These are phyloP conservation scores for Wickerhamiella pararugosa DNA, from an alignment of 1,139 yeast species.

Conservation along the genomic window DNA sequence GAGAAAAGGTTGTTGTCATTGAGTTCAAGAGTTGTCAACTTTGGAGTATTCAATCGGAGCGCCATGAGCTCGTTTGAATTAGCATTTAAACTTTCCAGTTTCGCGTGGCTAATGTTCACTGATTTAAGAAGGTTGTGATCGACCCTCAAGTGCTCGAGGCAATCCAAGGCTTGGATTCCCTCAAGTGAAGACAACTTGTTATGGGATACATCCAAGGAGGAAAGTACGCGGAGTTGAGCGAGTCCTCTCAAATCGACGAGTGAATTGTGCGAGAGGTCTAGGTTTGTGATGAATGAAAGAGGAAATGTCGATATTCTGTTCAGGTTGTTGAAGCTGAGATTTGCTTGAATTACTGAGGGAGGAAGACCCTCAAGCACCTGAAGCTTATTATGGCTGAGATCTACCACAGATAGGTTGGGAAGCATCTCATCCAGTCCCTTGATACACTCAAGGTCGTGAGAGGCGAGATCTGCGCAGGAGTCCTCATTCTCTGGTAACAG, in stretches of 20 bases:
- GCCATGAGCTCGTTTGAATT: constrained; percentile 11
- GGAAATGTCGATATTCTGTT: constrained; percentile 13
- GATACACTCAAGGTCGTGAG: constrained; percentile 12
- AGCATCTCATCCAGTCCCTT: constrained; percentile 13
- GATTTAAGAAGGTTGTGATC: constrained; percentile 11
- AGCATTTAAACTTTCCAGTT: constrained; percentile 13
- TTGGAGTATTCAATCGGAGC: constrained; percentile 11
- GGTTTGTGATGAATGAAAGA: constrained; percentile 10
- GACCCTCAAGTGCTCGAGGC: constrained; percentile 12
- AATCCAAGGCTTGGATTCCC: constrained; percentile 14
- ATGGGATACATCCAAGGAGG: constrained; percentile 12
- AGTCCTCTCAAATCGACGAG: constrained; percentile 12
- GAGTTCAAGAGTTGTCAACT: constrained; percentile 13
- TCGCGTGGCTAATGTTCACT: constrained; percentile 10
- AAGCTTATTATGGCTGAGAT: constrained; percentile 11
- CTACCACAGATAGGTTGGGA: constrained; percentile 12
- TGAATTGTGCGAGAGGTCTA: constrained; percentile 12
- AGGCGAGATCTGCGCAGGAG: constrained; percentile 11
- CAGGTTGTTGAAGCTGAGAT: constrained; percentile 11
- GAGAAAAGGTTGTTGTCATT: constrained; percentile 11
- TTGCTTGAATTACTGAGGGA: constrained; percentile 10
- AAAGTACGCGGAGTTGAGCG: constrained; percentile 12
- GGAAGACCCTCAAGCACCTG: constrained; percentile 15
- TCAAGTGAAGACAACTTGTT: constrained; percentile 10
- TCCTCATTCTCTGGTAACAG: neutral